Base-by-base conservation (phyloP, 148 eudicot genomes). In the Euryodendron excelsum region DNA sequence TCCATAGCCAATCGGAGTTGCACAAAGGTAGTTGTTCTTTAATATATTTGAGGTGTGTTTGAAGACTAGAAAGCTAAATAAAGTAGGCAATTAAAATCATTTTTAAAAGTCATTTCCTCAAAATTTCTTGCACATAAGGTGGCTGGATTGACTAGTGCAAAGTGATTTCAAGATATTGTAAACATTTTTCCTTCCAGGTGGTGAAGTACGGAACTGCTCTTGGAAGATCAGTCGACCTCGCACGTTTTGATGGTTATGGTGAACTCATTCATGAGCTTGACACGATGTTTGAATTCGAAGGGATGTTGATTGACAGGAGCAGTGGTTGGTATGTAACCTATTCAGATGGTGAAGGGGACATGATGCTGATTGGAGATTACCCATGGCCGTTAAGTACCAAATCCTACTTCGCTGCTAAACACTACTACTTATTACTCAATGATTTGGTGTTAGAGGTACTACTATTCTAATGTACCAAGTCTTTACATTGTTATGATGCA, bases 191-290 rank as follows among this genome's bases (percentile, higher is more conserved):
- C 21, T 75, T 30, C 21, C 58, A 80, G 82, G 78, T 80, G 21
- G 27, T 65, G 82, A 80, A 74, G 67, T 27, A 80, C 66, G 82
- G 74, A 55, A 74, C 65, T 80, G 47, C 73, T 74, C 67, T 80
- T 55, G 82, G 78, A 80, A 65, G 80, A 78, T 69, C 80, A 13
- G 69, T 78, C 21, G 75, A 78, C 58, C 69, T 78, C 14, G 8
- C 69, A 0, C 75, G 68, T 70, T 78, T 69, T 59, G 23, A 41
- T 45, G 58, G 80, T 14, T 78, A 78, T 5, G 33, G 34, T 11
- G 80, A 59, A 59, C 80, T 78, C 47, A 70, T 78, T 44, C 12
- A 44, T 41, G 69, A 78, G 74, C 80, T 70, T 59, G 80, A 78
- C 36, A 36, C 31, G 45, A 58, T 78, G 75, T 78, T 78, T 15